Conservation (phyloP, 345 rosid species). For the Populus tremula region DNA sequence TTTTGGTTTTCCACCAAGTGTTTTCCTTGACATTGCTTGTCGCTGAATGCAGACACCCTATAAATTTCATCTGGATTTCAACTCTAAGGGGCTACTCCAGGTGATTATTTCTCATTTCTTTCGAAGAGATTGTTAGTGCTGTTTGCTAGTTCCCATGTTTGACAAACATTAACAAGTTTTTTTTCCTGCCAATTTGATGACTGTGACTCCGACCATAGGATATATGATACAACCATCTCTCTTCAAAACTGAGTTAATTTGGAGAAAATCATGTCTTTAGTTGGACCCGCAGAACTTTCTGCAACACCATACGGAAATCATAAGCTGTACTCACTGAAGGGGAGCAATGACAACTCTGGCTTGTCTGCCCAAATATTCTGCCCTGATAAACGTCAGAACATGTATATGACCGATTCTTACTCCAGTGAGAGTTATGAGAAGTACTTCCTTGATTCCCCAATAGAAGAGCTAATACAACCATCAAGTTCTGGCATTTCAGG, state of each 20-base stretch:
- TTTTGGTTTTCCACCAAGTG: constrained; percentile 1
- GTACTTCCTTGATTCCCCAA: constrained; percentile 73
- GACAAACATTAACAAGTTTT: background rate
- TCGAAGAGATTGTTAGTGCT: background rate
- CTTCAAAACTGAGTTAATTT: constrained; percentile 19
- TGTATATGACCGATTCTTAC: constrained; percentile 56
- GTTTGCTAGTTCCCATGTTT: background rate
- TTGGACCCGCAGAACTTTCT: constrained; percentile 63
- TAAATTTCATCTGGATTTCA: background rate
- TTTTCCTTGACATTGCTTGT: background rate
- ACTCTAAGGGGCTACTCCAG: background rate
- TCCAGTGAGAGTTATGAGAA: constrained; percentile 71
- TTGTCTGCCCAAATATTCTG: constrained; percentile 41
- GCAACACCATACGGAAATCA: constrained; percentile 50
- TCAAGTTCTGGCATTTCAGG: constrained; percentile 56
- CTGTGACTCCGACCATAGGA: constrained; percentile 24
- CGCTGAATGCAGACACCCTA: constrained; percentile 7
- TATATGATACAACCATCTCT: constrained; percentile 4
- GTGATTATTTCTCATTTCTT: background rate
- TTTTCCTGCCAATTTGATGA: background rate
- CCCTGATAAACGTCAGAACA: constrained; percentile 51
- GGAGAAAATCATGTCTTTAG: constrained; percentile 51
- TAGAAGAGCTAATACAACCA: constrained; percentile 50
- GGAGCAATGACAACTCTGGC: constrained; percentile 39
- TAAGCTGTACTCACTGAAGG: constrained; percentile 52